Evolutionary conservation across 495 filamentous ascomycete genomes (phyloP).

Genomic region (Penicillium silybi): DNA sequence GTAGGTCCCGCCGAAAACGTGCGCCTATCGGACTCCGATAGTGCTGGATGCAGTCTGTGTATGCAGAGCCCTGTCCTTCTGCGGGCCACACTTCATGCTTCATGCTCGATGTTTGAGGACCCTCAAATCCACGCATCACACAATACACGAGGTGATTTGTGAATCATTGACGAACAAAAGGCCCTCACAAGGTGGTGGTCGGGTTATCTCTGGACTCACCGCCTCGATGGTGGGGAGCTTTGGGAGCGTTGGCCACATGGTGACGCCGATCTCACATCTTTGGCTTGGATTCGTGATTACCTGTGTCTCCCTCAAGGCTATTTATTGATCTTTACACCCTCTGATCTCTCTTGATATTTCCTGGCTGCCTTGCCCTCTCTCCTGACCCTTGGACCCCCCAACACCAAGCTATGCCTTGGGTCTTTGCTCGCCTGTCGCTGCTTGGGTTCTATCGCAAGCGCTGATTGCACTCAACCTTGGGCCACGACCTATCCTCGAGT

Average conservation of each 20-base stretch:
- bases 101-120: neutral
- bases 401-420: conserved; percentile 16
- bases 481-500: neutral
- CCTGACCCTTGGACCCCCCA: neutral
- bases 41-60: neutral
- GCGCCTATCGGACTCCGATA: conserved; percentile 5
- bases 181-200: neutral
- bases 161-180: neutral
- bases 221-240: neutral
- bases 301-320: neutral
- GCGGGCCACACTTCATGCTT: neutral
- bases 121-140: neutral
- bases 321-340: neutral
- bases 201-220: neutral
- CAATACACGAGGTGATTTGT: neutral
- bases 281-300: neutral
- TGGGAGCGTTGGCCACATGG: neutral
- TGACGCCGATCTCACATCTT: neutral
- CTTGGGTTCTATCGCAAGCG: conserved; percentile 18
- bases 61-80: neutral
- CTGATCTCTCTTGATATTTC: neutral
- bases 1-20: conserved; percentile 1
- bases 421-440: conserved; percentile 5
- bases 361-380: conserved; percentile 1
- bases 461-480: conserved; percentile 8